These are phyloP conservation scores for Populus ilicifolia DNA, from an alignment of 345 rosid species.

Conservation along the genomic window DNA sequence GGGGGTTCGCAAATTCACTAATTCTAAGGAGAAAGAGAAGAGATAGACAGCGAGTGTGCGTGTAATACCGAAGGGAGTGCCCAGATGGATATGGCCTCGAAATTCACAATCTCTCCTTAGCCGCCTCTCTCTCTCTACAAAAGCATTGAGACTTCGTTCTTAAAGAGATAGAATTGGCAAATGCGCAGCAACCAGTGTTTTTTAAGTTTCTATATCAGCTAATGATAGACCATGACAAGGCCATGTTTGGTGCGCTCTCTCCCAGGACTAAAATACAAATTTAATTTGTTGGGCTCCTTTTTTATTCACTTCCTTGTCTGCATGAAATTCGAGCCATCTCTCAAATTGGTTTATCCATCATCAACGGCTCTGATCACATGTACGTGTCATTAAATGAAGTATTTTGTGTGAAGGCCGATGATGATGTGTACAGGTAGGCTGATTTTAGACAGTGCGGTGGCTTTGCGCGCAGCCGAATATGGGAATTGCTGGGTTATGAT, in stretches of 20 bases:
- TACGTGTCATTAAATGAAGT: background rate
- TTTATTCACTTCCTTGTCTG: background rate
- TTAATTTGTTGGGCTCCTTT: background rate
- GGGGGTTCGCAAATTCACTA: background rate
- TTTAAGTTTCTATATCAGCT: background rate
- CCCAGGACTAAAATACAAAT: constrained; percentile 34
- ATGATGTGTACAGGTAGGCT: background rate
- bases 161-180: background rate
- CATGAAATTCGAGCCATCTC: background rate
- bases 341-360: background rate
- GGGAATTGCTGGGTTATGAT: background rate
- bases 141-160: background rate
- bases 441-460: background rate
- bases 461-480: background rate
- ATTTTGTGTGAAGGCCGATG: too few relatives aligned
- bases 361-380: background rate
- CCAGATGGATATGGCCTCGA: constrained; percentile 36
- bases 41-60: background rate
- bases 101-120: constrained; percentile 18
- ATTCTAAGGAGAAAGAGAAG: background rate
- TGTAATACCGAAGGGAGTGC: constrained; percentile 36
- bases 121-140: background rate
- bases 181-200: background rate
- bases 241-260: constrained; percentile 64
- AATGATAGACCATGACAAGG: constrained; percentile 46